Evolutionary conservation across 306 rosid species (phyloP), one percentile per base, ranked within the genome.

Genomic region (Fagus crenata): DNA sequence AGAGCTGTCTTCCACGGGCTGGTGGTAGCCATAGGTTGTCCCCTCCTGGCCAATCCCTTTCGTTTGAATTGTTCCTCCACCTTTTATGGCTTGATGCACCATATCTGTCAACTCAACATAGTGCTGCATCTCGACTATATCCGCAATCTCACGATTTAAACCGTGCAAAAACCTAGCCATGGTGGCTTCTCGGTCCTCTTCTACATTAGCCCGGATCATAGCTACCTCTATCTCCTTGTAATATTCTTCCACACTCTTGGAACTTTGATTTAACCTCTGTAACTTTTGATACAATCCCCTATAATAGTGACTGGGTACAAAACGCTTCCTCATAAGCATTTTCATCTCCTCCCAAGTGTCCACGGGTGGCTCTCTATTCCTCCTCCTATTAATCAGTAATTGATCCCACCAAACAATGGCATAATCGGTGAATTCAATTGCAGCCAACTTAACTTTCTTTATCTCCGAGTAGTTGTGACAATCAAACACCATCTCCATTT

Each of bases 81-180:
- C 63, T 72, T 72, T 72, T 49, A 53, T 72, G 61, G 75, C 63
- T 72, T 49, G 64, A 72, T 72, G 72, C 49, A 35, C 51, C 51
- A 67, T 35, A 67, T 11, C 49, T 22, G 0, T 22, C 28, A 22
- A 22, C 28, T 22, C 28, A 22, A 22, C 28, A 22, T 22, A 22
- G 28, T 22, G 7, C 15, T 39, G 35, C 70, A 65, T 28, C 70
- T 65, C 49, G 9, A 65, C 70, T 28, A 13, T 28, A 14, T 65
- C 55, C 4, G 18, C 70, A 65, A 65, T 65, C 70, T 65, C 15
- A 7, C 22, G 42, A 36, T 65, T 64, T 65, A 69, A 46, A 22
- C 54, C 35, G 8, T 42, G 54, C 13, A 69, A 69, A 7, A 69
- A 69, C 73, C 73, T 69, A 40, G 77, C 49, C 77, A 53, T 73